Percentiles rank a stretch among this genome's conserved stretches.
Conservation (phyloP, 805 yeast genomes). For the Ogataea ramenticola region DNA sequence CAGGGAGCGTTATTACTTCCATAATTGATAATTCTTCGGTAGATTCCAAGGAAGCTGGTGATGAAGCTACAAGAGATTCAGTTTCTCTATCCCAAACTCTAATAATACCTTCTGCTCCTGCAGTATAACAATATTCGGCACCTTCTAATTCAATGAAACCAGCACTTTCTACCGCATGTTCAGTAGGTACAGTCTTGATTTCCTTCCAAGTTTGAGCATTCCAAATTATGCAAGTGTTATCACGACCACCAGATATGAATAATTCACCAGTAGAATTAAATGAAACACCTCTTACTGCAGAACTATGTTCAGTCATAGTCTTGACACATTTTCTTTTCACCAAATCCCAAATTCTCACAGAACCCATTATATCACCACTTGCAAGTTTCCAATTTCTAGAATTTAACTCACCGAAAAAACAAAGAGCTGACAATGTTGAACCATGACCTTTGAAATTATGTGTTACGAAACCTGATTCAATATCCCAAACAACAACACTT, state of each 20-base stretch:
- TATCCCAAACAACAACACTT: slow-evolving; percentile 82
- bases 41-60: slow-evolving; percentile 43
- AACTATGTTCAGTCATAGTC: slow-evolving; percentile 62
- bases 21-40: slow-evolving; percentile 68
- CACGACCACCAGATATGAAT: slow-evolving; percentile 84
- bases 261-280: slow-evolving; percentile 45
- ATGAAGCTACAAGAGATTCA: slow-evolving; percentile 39
- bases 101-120: slow-evolving; percentile 70
- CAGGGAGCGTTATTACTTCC: slow-evolving; percentile 35
- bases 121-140: slow-evolving; percentile 47
- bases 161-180: slow-evolving; percentile 65
- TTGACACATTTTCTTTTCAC: slow-evolving; percentile 66
- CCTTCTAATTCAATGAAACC: slow-evolving; percentile 42
- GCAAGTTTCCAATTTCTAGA: slow-evolving; percentile 71
- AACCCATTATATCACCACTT: slow-evolving; percentile 58
- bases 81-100: slow-evolving; percentile 53
- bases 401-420: slow-evolving; percentile 67
- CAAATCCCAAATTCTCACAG: slow-evolving; percentile 52
- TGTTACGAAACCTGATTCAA: slow-evolving; percentile 79
- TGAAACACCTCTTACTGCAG: slow-evolving; percentile 82
- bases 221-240: slow-evolving; percentile 62
- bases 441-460: slow-evolving; percentile 94
- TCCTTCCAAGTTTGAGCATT: slow-evolving; percentile 46
- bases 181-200: slow-evolving; percentile 60
- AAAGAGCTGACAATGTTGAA: slow-evolving; percentile 69